phyloP scores from a whole-genome alignment of 2,329 filamentous ascomycete genomes.

The Neofusicoccum sp. region DNA sequence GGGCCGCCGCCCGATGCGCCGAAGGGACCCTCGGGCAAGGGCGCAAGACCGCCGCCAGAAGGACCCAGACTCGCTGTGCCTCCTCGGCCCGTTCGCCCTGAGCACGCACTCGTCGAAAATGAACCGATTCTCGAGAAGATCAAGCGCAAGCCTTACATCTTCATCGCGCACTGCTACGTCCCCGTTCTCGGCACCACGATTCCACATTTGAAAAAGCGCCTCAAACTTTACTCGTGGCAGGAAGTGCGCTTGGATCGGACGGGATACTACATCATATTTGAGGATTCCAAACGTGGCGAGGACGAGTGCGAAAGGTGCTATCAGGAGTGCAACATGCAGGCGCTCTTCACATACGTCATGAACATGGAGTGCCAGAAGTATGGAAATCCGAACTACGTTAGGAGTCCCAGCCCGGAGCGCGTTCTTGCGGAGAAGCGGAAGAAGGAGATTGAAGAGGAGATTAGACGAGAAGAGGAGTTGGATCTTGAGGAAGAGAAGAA shows the following conservation, averaged over 20 bases:
- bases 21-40: constrained; percentile 73
- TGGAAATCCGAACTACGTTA: constrained; percentile 65
- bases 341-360: constrained; percentile 92
- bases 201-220: constrained; percentile 83
- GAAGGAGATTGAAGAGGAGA: constrained; percentile 65
- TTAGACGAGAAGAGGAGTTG: constrained; percentile 72
- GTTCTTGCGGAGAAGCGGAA: constrained; percentile 54
- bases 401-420: constrained; percentile 56
- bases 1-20: constrained; percentile 79
- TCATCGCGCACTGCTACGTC: constrained; percentile 83
- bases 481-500: constrained; percentile 90
- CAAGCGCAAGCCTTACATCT: constrained; percentile 82
- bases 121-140: constrained; percentile 70
- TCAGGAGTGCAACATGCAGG: constrained; percentile 74
- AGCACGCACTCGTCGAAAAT: constrained; percentile 63
- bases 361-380: constrained; percentile 80
- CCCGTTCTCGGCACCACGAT: constrained; percentile 85
- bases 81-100: constrained; percentile 41
- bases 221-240: constrained; percentile 80
- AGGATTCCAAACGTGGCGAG: constrained; percentile 74
- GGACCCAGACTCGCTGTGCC: constrained; percentile 29
- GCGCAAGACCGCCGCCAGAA: constrained; percentile 36
- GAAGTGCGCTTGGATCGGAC: constrained; percentile 81
- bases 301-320: constrained; percentile 81
- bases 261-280: constrained; percentile 92